Percentiles rank a stretch among this genome's conserved stretches.
These are phyloP conservation scores for Pseudogymnoascus verrucosus DNA, from an alignment of 2,329 filamentous ascomycete species.

Conservation along the genomic window DNA sequence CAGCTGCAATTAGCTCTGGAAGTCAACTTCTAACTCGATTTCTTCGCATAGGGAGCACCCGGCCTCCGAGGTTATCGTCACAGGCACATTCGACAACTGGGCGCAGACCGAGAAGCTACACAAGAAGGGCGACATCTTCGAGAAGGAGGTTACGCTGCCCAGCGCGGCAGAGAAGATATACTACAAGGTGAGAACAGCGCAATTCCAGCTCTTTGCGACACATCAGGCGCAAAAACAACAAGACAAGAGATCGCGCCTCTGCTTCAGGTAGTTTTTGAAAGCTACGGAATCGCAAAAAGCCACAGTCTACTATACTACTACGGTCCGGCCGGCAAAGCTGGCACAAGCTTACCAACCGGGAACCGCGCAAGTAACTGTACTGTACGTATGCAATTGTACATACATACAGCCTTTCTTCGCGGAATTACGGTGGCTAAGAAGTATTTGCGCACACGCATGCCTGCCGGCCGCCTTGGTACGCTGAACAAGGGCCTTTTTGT, in stretches of 20 bases:
- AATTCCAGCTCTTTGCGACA: neutral
- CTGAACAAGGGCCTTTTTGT: neutral
- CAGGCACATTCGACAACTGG: constrained; percentile 94
- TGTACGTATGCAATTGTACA: neutral
- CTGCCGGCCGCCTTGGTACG: neutral
- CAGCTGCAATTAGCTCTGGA: neutral
- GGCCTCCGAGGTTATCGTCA: constrained; percentile 82
- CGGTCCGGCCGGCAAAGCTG: neutral
- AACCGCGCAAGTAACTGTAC: neutral
- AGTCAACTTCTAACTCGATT: constrained; percentile 11
- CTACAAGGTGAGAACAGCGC: constrained; percentile 73
- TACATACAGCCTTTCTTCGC: neutral
- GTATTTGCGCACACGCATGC: neutral
- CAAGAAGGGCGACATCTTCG: constrained; percentile 63
- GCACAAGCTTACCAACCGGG: neutral
- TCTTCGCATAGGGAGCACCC: constrained; percentile 61
- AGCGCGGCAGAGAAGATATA: constrained; percentile 63
- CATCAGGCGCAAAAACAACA: neutral
- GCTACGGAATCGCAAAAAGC: neutral
- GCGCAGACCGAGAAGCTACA: constrained; percentile 76
- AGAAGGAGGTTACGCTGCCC: constrained; percentile 71
- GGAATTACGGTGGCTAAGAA: neutral
- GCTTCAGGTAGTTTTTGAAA: neutral
- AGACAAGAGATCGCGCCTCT: neutral
- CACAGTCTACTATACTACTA: neutral